Evolutionary conservation across 345 rosid genomes (phyloP).

Genomic region (Murraya koenigii): DNA sequence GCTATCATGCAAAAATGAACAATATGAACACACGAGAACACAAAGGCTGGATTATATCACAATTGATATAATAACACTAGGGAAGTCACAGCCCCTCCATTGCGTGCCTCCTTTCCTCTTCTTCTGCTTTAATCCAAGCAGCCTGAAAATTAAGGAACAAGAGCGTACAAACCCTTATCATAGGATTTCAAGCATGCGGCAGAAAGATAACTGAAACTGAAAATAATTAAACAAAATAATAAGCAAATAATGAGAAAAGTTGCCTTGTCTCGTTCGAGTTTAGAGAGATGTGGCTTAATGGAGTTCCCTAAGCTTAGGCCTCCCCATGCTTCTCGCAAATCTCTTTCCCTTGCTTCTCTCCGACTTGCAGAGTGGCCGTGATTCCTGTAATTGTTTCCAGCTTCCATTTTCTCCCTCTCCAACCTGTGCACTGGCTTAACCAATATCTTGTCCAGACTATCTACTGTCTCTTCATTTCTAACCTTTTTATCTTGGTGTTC

Average conservation of each 20-base stretch:
- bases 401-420: constrained; percentile 58
- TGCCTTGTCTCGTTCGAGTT: constrained; percentile 85
- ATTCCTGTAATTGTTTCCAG: not conserved
- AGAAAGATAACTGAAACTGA: not conserved
- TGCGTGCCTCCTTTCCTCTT: constrained; percentile 59
- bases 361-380: constrained; percentile 36
- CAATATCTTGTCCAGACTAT: constrained; percentile 48
- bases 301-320: constrained; percentile 83
- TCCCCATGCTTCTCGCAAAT: constrained; percentile 88
- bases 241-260: constrained; percentile 12
- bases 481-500: not conserved
- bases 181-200: not conserved
- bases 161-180: not conserved
- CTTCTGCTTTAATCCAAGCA: constrained; percentile 89
- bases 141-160: constrained; percentile 43
- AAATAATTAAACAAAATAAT: not conserved
- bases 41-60: not conserved
- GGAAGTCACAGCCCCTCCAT: constrained; percentile 4
- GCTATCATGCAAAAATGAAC: not conserved
- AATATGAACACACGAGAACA: not conserved
- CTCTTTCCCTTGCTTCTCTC: constrained; percentile 69
- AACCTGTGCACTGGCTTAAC: constrained; percentile 48
- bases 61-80: not conserved
- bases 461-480: constrained; percentile 30
- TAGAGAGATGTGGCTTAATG: constrained; percentile 62